Evolutionary conservation across 2,329 filamentous ascomycete species (phyloP), one percentile per base, ranked within the genome.

Genomic region (Diaporthe ilicicola): DNA sequence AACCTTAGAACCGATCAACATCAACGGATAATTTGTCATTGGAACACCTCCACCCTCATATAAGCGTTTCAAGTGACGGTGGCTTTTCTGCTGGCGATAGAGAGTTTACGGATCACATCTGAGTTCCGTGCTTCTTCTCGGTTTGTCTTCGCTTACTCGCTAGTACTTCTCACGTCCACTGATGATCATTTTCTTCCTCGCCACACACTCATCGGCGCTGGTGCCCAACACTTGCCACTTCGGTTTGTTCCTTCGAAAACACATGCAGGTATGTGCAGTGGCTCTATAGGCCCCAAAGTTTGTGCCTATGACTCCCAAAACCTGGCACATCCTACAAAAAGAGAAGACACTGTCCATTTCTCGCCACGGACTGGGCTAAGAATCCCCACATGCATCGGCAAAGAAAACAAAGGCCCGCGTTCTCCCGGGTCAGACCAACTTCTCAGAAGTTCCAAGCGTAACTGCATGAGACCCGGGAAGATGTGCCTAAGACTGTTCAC

Each of bases 171-270:
- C 53, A 17, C 1, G 2, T n/a, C 2, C 3, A 37, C 7, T 1
- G 24, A 17, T n/a, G 10, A 27, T 12, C 9, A 34, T 7, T 1
- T 12, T 10, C 17, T 12, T 27, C 0, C 1, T 5, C 22, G 7
- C 10, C 22, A 4, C 13, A 27, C 4, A 12, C 19, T 56, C n/a
- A 24, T 56, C n/a, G n/a, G 17, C 34, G 32, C 53, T 9, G n/a
- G 34, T 42, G n/a, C 13, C 15, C 8, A 6, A 2, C 13, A 19
- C 4, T 7, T 10, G 9, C 15, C 15, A 55, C 19, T 0, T 42
- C 7, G 3, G 13, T 0, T 27, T 24, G 24, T 6, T 2, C 9
- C 4, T 27, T 0, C 1, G 4, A 10, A 22, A 19, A 13, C 1
- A 44, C 0, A 15, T 34, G 6, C 3, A 3, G 19, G 0, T 2